These are phyloP conservation scores for Yamadazyma paraphyllophila DNA, from an alignment of 805 yeast genomes.

Conservation along the genomic window DNA sequence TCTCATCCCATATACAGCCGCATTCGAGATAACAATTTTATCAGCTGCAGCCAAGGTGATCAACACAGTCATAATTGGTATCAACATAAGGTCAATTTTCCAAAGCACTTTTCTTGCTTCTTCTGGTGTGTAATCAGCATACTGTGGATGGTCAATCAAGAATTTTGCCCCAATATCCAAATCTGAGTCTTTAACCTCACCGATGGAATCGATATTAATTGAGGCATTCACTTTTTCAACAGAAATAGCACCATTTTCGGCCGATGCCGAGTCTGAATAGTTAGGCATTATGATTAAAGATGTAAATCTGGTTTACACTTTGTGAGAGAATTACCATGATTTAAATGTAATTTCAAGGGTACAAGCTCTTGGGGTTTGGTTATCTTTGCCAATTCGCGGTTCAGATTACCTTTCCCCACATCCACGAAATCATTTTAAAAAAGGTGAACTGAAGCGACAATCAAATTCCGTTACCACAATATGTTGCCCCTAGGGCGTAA, in stretches of 20 bases:
- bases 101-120: slow-evolving; percentile 17
- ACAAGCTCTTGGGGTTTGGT: not conserved
- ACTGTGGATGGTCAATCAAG: slow-evolving; percentile 20
- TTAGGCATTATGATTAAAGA: not conserved
- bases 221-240: not conserved
- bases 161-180: slow-evolving; percentile 22
- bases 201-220: slow-evolving; percentile 3
- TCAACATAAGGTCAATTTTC: slow-evolving; percentile 22
- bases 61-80: slow-evolving; percentile 24
- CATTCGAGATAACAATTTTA: slow-evolving; percentile 18
- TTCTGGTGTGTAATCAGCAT: slow-evolving; percentile 18
- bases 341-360: not conserved
- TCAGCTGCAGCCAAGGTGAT: slow-evolving; percentile 34
- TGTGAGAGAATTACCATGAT: not conserved
- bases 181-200: not conserved
- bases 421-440: not conserved
- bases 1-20: slow-evolving; percentile 37
- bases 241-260: not conserved
- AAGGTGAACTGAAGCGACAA: not conserved
- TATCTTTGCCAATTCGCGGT: not conserved
- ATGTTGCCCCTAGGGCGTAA: not conserved
- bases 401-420: not conserved
- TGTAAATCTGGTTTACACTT: no score
- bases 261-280: not conserved
- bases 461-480: not conserved